A percentile compares a stretch with the other conserved stretches of the same genome.
Evolutionary conservation across 306 rosid species (phyloP).

Genomic region (Rubus idaeus): DNA sequence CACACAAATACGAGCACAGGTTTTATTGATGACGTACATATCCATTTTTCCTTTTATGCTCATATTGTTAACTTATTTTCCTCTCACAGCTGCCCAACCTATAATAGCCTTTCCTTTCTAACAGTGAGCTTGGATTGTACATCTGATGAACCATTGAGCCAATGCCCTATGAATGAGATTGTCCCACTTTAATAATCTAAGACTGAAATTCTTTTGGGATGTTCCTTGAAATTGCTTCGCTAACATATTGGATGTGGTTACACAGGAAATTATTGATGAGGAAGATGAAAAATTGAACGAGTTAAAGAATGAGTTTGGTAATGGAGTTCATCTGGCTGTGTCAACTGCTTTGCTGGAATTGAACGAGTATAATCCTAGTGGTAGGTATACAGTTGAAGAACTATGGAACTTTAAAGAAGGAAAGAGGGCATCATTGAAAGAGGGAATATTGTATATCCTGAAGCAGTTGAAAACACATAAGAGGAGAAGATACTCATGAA

Average conservation of each 20-base stretch:
- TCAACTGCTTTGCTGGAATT: conserved; percentile 48
- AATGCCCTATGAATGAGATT: background rate
- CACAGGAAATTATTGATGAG: conserved; percentile 50
- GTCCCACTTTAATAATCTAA: background rate
- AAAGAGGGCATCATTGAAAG: conserved; percentile 50
- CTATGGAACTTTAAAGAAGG: conserved; percentile 54
- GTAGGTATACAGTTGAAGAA: conserved; percentile 47
- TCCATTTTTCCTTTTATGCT: no score
- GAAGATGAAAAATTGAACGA: conserved; percentile 46
- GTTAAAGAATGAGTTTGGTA: conserved; percentile 48
- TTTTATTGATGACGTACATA: no score
- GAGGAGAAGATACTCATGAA: conserved; percentile 27
- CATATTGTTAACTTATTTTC: no score
- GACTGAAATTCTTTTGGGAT: background rate
- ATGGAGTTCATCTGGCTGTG: conserved; percentile 43
- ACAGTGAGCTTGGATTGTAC: background rate
- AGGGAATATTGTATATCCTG: conserved; percentile 38
- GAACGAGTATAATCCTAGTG: conserved; percentile 65
- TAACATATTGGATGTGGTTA: background rate
- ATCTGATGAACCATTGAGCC: background rate
- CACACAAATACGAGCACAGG: no score
- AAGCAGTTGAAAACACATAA: conserved; percentile 39
- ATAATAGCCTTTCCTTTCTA: background rate
- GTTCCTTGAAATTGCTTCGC: background rate
- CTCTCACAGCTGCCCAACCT: no score